These are phyloP conservation scores for Prunus mume DNA, from an alignment of 306 rosid species.

Conservation along the genomic window DNA sequence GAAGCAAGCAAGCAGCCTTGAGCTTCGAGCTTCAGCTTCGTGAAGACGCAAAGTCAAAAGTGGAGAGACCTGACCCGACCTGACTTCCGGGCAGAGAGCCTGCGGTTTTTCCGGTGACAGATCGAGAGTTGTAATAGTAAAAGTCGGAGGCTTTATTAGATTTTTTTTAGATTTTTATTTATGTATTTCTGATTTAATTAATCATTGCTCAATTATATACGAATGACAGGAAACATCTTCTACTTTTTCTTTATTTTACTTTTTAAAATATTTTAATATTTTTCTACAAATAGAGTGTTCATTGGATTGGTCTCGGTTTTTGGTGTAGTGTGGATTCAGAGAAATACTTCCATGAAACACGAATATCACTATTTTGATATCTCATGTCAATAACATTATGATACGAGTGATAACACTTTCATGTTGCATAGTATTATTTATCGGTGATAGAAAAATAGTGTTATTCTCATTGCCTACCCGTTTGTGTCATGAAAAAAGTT, in stretches of 20 bases:
- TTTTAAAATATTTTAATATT: neutral
- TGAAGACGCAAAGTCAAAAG: slow-evolving; percentile 35
- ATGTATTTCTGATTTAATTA: neutral
- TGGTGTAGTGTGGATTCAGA: too few relatives aligned
- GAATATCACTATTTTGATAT: too few relatives aligned
- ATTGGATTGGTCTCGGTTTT: neutral
- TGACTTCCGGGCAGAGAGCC: slow-evolving; percentile 17
- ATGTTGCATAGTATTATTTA: too few relatives aligned
- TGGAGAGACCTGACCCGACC: slow-evolving; percentile 9
- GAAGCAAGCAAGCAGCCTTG: neutral
- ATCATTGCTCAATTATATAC: slow-evolving; percentile 36
- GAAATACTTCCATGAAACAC: too few relatives aligned
- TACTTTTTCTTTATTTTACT: neutral
- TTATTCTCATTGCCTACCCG: too few relatives aligned
- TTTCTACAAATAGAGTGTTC: too few relatives aligned
- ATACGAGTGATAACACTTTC: too few relatives aligned
- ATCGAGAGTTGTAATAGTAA: slow-evolving; percentile 9
- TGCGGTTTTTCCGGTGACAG: slow-evolving; percentile 25
- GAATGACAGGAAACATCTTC: neutral
- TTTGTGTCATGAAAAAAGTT: too few relatives aligned
- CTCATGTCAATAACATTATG: too few relatives aligned
- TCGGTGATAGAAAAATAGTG: too few relatives aligned
- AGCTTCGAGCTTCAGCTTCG: slow-evolving; percentile 26
- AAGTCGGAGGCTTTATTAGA: neutral
- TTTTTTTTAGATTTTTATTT: neutral